A percentile compares a stretch with the other conserved stretches of the same genome.
phyloP scores from a whole-genome alignment of 192 early-diverging fungal species.

The Backusella circina region DNA sequence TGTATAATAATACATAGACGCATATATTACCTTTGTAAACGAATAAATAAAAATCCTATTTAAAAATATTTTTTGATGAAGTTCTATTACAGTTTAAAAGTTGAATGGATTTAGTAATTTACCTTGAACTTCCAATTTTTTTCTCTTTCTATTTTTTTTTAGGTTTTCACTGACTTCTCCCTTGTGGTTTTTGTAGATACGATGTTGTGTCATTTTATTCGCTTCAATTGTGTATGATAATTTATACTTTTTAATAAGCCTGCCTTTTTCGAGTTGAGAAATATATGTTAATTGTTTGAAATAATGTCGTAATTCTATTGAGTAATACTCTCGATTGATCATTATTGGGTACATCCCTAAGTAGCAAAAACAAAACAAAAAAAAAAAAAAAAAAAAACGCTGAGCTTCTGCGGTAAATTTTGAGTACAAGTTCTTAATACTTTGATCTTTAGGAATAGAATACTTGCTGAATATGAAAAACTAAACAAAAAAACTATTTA shows the following conservation, averaged over 20 bases:
- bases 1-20: not conserved
- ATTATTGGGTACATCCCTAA: not conserved
- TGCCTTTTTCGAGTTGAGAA: not conserved
- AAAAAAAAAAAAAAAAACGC: not conserved
- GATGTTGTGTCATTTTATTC: not conserved
- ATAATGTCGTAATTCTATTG: not conserved
- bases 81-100: no score
- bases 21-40: not conserved
- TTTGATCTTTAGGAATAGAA: not conserved
- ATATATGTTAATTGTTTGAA: not conserved
- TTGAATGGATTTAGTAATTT: no score
- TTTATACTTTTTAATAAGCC: no score
- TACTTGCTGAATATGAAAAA: not conserved
- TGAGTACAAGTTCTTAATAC: not conserved
- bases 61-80: no score
- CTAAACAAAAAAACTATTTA: not conserved
- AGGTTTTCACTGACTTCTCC: no score
- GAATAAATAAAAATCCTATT: not conserved
- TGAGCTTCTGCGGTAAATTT: not conserved
- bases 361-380: not conserved
- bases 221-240: not conserved
- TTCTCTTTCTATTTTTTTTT: no score
- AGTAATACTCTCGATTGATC: not conserved
- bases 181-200: not conserved
- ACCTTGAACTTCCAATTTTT: no score